Evolutionary conservation across 768 basidiomycete genomes (phyloP).

Genomic region (Trametes meyenii): DNA sequence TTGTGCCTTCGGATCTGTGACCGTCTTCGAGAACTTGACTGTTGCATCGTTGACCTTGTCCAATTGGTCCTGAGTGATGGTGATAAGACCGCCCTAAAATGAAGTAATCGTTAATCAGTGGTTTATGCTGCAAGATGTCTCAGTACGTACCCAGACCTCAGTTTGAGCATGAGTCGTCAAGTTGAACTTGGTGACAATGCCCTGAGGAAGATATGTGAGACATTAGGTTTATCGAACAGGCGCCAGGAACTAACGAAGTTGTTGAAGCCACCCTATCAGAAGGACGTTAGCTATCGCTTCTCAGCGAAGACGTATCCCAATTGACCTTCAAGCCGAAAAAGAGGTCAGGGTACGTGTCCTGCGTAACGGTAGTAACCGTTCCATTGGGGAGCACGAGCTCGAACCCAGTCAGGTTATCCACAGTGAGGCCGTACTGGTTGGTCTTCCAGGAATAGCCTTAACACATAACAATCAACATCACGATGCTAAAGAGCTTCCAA

Average conservation of each 20-base stretch:
- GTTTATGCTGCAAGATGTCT: not conserved
- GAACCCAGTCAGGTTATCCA: slow-evolving; percentile 56
- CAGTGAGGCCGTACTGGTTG: slow-evolving; percentile 60
- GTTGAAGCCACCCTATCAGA: slow-evolving; percentile 57
- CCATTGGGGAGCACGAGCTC: slow-evolving; percentile 63
- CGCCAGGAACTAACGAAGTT: slow-evolving; percentile 47
- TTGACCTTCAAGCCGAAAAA: slow-evolving; percentile 50
- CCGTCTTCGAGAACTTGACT: slow-evolving; percentile 42
- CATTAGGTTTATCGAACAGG: not conserved
- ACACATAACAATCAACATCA: not conserved
- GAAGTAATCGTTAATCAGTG: not conserved
- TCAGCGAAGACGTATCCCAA: not conserved
- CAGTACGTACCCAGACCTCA: slow-evolving; percentile 58
- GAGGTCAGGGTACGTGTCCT: slow-evolving; percentile 38
- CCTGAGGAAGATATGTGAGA: slow-evolving; percentile 35
- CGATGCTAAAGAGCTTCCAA: not conserved
- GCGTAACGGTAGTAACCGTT: slow-evolving; percentile 39
- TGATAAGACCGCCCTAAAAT: slow-evolving; percentile 53
- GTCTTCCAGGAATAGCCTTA: slow-evolving; percentile 66
- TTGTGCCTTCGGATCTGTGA: slow-evolving; percentile 53
- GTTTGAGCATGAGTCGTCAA: slow-evolving; percentile 56
- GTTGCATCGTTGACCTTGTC: slow-evolving; percentile 39
- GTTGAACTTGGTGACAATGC: slow-evolving; percentile 62
- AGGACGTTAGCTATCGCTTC: not conserved
- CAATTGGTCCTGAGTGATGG: slow-evolving; percentile 27